Conservation (phyloP, 257 asterid genomes). For the Gynochthodes officinalis region DNA sequence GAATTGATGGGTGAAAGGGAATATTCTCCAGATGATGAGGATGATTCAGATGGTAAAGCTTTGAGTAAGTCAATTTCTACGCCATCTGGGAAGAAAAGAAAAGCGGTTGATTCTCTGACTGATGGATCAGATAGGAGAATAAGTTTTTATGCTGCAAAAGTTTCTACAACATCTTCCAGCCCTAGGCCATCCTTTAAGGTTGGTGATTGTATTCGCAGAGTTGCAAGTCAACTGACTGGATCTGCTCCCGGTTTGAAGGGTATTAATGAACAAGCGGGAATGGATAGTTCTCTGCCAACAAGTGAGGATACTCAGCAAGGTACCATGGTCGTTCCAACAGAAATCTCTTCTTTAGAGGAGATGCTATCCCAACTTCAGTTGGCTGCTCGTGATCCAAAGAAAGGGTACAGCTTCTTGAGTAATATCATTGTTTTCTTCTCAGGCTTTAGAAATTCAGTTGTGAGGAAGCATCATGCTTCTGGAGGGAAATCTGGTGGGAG, state of each 20-base stretch:
- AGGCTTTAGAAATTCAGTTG: constrained; percentile 63
- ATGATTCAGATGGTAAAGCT: constrained; percentile 37
- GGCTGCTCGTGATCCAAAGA: constrained; percentile 59
- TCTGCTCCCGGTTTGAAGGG: constrained; percentile 46
- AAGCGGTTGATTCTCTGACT: constrained; percentile 41
- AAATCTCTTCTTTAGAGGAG: constrained; percentile 49
- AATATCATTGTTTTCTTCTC: constrained; percentile 43
- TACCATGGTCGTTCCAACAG: constrained; percentile 34
- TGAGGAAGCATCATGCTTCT: constrained; percentile 28
- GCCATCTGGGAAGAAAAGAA: constrained; percentile 51
- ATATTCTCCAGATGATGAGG: constrained; percentile 50
- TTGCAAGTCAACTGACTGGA: constrained; percentile 86
- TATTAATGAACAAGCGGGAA: constrained; percentile 30
- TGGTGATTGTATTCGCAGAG: constrained; percentile 92
- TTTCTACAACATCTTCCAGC: constrained; percentile 35
- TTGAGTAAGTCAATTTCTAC: constrained; percentile 24
- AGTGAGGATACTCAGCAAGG: constrained; percentile 36
- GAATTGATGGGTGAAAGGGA: constrained; percentile 52
- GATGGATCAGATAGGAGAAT: constrained; percentile 52
- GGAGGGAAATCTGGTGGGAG: constrained; percentile 28
- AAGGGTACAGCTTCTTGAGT: constrained; percentile 30
- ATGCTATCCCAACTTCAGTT: constrained; percentile 65
- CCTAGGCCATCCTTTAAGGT: constrained; percentile 83
- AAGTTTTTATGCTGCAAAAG: constrained; percentile 52
- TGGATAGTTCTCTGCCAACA: constrained; percentile 34